These are phyloP conservation scores for Pythium aquatile DNA, from an alignment of 352 stramenopile genomes.

Conservation along the genomic window DNA sequence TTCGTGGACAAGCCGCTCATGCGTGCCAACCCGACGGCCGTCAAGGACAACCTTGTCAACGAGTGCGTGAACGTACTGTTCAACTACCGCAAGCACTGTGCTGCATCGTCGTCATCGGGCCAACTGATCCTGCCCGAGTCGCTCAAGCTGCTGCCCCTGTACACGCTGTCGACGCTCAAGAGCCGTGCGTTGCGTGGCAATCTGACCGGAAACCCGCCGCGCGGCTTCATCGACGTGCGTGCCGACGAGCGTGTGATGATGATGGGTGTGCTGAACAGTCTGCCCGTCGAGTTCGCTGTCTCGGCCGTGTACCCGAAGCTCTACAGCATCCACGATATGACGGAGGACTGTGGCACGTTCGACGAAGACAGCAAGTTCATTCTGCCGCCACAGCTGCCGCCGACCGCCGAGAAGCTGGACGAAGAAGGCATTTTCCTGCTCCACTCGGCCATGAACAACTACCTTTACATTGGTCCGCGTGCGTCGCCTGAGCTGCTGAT, in stretches of 20 bases:
- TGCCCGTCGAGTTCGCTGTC: constrained; percentile 82
- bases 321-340: constrained; percentile 85
- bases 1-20: constrained; percentile 83
- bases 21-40: constrained; percentile 63
- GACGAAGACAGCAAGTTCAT: constrained; percentile 78
- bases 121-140: constrained; percentile 92
- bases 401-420: constrained; percentile 84
- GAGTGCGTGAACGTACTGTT: constrained; percentile 87
- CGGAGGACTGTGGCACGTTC: constrained; percentile 74
- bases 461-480: constrained; percentile 86
- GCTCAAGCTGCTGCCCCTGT: constrained; percentile 89
- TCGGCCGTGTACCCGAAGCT: constrained; percentile 87
- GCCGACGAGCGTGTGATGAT: constrained; percentile 88
- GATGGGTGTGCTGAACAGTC: constrained; percentile 75
- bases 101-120: constrained; percentile 84
- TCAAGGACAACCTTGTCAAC: constrained; percentile 82
- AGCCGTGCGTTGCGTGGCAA: constrained; percentile 85
- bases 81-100: constrained; percentile 91
- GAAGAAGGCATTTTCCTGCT: constrained; percentile 86
- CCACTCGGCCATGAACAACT: constrained; percentile 84
- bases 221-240: constrained; percentile 82
- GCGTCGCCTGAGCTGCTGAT: constrained; percentile 63
- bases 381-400: constrained; percentile 67
- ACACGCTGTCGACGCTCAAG: constrained; percentile 87
- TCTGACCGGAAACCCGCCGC: constrained; percentile 68